Evolutionary conservation across 2,329 filamentous ascomycete species (phyloP).

Genomic region (Botrytis deweyae): DNA sequence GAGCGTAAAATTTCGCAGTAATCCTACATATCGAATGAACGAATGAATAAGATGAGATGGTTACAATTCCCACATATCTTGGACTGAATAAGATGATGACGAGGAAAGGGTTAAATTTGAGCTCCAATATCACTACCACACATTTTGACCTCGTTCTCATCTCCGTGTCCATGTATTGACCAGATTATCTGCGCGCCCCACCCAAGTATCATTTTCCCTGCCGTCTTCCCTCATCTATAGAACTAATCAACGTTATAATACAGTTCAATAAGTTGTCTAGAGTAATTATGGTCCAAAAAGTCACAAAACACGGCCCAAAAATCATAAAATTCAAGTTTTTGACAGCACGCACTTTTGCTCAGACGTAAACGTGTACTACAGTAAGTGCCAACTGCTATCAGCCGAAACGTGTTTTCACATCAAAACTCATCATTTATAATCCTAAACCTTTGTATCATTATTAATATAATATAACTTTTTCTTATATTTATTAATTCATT

Average conservation of each 20-base stretch:
- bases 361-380: background rate
- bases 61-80: background rate
- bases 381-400: too few relatives aligned
- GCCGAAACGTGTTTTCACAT: too few relatives aligned
- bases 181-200: background rate
- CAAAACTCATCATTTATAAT: too few relatives aligned
- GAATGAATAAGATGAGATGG: background rate
- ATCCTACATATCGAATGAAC: background rate
- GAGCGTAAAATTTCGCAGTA: background rate
- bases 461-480: too few relatives aligned
- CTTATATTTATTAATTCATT: too few relatives aligned
- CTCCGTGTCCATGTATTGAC: background rate
- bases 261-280: background rate
- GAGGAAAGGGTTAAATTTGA: background rate
- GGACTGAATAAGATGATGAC: background rate
- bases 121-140: background rate
- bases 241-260: background rate
- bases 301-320: too few relatives aligned
- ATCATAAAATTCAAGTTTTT: background rate
- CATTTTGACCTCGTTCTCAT: background rate
- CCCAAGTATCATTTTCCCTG: background rate
- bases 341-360: background rate
- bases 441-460: too few relatives aligned
- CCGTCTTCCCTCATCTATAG: background rate
- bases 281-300: too few relatives aligned